Evolutionary conservation across 495 filamentous ascomycete genomes (phyloP).

Genomic region (Durotheca rogersii): DNA sequence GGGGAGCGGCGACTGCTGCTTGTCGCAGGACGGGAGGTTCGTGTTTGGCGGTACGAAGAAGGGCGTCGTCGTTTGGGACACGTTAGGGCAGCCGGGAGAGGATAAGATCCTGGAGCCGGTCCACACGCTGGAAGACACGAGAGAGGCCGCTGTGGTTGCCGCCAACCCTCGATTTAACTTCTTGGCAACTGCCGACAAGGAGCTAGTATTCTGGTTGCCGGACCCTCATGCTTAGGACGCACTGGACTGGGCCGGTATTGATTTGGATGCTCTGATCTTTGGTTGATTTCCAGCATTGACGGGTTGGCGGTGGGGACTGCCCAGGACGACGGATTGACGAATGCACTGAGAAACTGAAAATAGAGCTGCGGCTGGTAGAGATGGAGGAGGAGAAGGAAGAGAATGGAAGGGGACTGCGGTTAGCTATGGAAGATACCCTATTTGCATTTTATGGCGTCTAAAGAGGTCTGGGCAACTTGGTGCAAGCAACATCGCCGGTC

Average conservation of each 20-base stretch:
- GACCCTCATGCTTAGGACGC: slow-evolving; percentile 56
- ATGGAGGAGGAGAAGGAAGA: neutral
- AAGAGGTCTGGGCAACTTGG: slow-evolving; percentile 18
- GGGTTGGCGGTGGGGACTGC: neutral
- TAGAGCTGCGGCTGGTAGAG: too few species aligned
- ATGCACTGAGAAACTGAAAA: neutral
- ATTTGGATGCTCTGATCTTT: neutral
- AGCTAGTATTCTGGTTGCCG: slow-evolving; percentile 88
- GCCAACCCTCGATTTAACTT: slow-evolving; percentile 91
- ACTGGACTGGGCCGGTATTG: neutral
- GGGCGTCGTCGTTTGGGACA: slow-evolving; percentile 83
- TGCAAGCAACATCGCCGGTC: neutral
- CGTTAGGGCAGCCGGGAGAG: slow-evolving; percentile 53
- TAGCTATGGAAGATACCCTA: slow-evolving; percentile 31
- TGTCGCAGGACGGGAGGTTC: slow-evolving; percentile 83
- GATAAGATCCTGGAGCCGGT: slow-evolving; percentile 65
- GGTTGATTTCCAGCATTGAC: neutral
- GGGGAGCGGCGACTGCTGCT: slow-evolving; percentile 77
- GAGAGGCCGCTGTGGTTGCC: slow-evolving; percentile 70
- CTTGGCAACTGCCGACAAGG: slow-evolving; percentile 82
- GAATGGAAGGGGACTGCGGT: slow-evolving; percentile 7
- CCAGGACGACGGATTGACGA: neutral
- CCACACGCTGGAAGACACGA: slow-evolving; percentile 62
- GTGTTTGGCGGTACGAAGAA: slow-evolving; percentile 74
- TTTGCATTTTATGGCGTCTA: slow-evolving; percentile 29